Evolutionary conservation across 164 flowering plant species (phyloP).

Genomic region (Annona cherimola): DNA sequence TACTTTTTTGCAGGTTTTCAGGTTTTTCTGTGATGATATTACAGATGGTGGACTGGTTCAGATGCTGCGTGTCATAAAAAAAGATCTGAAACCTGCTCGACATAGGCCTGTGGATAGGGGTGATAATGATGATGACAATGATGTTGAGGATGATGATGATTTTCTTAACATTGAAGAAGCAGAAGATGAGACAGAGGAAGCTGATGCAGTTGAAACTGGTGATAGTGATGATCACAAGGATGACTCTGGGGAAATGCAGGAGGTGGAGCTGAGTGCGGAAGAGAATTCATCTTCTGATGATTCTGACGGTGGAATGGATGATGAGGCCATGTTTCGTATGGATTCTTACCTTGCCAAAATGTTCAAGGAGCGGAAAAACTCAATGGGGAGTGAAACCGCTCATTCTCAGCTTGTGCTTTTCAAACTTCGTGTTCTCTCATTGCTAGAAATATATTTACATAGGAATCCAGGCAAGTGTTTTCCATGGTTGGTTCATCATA

Average conservation of each 20-base stretch:
- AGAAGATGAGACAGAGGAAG: constrained; percentile 64
- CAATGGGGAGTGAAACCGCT: constrained; percentile 72
- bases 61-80: constrained; percentile 78
- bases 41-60: constrained; percentile 66
- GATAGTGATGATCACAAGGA: constrained; percentile 58
- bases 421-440: constrained; percentile 93
- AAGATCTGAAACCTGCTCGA: constrained; percentile 74
- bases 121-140: constrained; percentile 41
- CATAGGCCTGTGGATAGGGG: constrained; percentile 39
- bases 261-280: constrained; percentile 22
- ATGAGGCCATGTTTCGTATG: constrained; percentile 94
- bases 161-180: constrained; percentile 73
- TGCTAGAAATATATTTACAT: constrained; percentile 78
- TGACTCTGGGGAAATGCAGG: constrained; percentile 52
- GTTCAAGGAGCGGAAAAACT: constrained; percentile 70
- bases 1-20: constrained; percentile 62
- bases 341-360: constrained; percentile 73
- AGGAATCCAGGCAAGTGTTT: constrained; percentile 70
- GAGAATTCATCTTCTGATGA: constrained; percentile 35
- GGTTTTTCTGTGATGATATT: constrained; percentile 53
- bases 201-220: constrained; percentile 53
- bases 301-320: constrained; percentile 91
- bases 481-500: background rate
- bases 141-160: constrained; percentile 57
- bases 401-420: constrained; percentile 84